phyloP scores from a whole-genome alignment of 2,329 filamentous ascomycete genomes.

The Aureobasidium melanogenum region DNA sequence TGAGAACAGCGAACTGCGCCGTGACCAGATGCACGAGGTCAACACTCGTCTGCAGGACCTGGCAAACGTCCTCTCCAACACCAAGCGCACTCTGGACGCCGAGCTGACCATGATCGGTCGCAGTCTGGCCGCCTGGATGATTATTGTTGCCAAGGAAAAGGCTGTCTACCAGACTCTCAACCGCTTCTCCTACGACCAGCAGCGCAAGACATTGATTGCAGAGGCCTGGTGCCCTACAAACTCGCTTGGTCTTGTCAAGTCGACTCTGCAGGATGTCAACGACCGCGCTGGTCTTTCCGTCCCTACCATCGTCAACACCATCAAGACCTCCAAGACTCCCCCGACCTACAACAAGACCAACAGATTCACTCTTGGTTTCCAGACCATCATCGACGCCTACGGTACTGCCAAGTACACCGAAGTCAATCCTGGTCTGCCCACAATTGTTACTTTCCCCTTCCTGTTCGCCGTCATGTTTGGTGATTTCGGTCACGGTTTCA shows the following conservation, averaged over 20 bases:
- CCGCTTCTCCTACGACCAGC: constrained; percentile 91
- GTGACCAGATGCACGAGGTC: constrained; percentile 95
- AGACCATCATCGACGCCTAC: constrained; percentile 98
- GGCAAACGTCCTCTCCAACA: constrained; percentile 86
- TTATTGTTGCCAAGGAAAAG: constrained; percentile 97
- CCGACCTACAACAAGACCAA: constrained; percentile 97
- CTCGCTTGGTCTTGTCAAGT: constrained; percentile 78
- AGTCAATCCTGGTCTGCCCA: constrained; percentile 90
- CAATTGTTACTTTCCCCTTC: constrained; percentile 98
- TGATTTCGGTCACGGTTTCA: constrained; percentile 85
- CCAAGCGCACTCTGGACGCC: constrained; percentile 84
- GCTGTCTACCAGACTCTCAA: constrained; percentile 93
- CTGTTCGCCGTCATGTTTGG: constrained; percentile 99
- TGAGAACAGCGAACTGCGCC: constrained; percentile 89
- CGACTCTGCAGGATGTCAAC: constrained; percentile 91
- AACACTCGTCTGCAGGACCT: constrained; percentile 89
- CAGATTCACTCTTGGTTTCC: constrained; percentile 96
- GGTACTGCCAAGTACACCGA: constrained; percentile 96
- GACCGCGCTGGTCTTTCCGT: constrained; percentile 93
- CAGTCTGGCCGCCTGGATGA: constrained; percentile 92
- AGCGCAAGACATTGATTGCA: constrained; percentile 90
- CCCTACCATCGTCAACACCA: constrained; percentile 96
- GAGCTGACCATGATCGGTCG: constrained; percentile 91
- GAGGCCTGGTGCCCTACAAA: constrained; percentile 97
- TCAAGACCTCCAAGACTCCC: constrained; percentile 92